Evolutionary conservation across 2,329 filamentous ascomycete genomes (phyloP).

Genomic region (Rhytidhysteron rufulum): DNA sequence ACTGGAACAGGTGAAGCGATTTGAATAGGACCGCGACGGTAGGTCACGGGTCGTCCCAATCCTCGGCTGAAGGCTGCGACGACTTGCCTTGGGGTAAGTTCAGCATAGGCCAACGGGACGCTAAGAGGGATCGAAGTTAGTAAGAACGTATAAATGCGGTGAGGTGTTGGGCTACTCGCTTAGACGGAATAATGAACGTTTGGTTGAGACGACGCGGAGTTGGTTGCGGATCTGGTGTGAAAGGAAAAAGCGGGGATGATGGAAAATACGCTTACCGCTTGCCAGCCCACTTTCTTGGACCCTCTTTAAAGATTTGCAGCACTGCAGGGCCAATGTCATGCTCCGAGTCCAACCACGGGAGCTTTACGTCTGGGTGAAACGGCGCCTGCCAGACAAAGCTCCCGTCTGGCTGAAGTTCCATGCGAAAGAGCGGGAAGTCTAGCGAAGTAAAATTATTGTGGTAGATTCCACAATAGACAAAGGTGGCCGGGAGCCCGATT

Average conservation of each 20-base stretch:
- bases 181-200: background rate
- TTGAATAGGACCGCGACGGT: constrained; percentile 74
- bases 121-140: constrained; percentile 39
- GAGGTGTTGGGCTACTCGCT: background rate
- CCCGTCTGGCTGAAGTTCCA: constrained; percentile 80
- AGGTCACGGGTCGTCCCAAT: constrained; percentile 72
- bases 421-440: constrained; percentile 89
- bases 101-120: constrained; percentile 87
- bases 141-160: background rate
- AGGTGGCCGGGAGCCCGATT: constrained; percentile 79
- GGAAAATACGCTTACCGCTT: constrained; percentile 53
- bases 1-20: constrained; percentile 80
- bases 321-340: constrained; percentile 92
- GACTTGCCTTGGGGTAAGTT: constrained; percentile 76
- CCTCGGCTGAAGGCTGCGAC: constrained; percentile 77
- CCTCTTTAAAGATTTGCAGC: constrained; percentile 93
- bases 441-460: constrained; percentile 98
- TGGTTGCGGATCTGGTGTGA: background rate
- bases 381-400: constrained; percentile 92
- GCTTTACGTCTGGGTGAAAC: constrained; percentile 81
- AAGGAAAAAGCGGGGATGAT: background rate
- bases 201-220: background rate
- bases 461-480: constrained; percentile 95
- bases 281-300: constrained; percentile 76
- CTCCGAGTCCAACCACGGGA: constrained; percentile 95